Evolutionary conservation across 495 filamentous ascomycete genomes (phyloP).

Genomic region (Endocarpon pusillum): DNA sequence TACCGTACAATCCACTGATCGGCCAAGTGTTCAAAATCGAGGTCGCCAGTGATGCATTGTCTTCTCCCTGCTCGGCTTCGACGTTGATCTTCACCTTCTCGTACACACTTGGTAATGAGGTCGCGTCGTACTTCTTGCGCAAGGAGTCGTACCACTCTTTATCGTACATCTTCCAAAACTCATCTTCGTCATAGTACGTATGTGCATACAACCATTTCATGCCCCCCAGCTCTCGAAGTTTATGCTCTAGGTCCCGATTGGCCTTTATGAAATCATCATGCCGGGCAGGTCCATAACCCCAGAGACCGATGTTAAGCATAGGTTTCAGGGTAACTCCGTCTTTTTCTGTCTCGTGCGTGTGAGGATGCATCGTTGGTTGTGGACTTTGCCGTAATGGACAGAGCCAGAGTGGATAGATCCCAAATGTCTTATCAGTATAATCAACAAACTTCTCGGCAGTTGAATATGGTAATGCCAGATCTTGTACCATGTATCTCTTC

Average conservation of each 20-base stretch:
- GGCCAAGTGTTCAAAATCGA: constrained; percentile 21
- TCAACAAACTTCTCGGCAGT: constrained; percentile 30
- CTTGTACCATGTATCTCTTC: constrained; percentile 34
- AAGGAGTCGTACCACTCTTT: constrained; percentile 27
- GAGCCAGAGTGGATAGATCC: constrained; percentile 41
- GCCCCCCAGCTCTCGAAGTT: constrained; percentile 46
- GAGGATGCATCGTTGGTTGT: constrained; percentile 19
- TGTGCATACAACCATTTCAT: constrained; percentile 44
- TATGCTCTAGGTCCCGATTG: constrained; percentile 48
- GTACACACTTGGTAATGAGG: constrained; percentile 30
- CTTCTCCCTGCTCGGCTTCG: constrained; percentile 11
- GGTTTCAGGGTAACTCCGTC: constrained; percentile 9
- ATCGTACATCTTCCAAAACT: constrained; percentile 40
- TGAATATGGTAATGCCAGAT: constrained; percentile 34
- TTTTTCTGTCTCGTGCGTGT: constrained; percentile 9
- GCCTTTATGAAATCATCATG: constrained; percentile 26
- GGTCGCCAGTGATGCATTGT: constrained; percentile 7
- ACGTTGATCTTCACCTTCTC: constrained; percentile 30
- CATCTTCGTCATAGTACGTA: constrained; percentile 33
- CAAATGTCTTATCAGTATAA: constrained; percentile 24
- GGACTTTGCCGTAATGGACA: constrained; percentile 29
- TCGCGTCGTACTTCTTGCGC: constrained; percentile 32
- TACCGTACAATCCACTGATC: constrained; percentile 35
- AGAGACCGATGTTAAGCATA: constrained; percentile 40
- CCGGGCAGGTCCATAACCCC: constrained; percentile 24